Base-by-base conservation (phyloP, 768 basidiomycete species). In the Leccinellum rugosiceps region DNA sequence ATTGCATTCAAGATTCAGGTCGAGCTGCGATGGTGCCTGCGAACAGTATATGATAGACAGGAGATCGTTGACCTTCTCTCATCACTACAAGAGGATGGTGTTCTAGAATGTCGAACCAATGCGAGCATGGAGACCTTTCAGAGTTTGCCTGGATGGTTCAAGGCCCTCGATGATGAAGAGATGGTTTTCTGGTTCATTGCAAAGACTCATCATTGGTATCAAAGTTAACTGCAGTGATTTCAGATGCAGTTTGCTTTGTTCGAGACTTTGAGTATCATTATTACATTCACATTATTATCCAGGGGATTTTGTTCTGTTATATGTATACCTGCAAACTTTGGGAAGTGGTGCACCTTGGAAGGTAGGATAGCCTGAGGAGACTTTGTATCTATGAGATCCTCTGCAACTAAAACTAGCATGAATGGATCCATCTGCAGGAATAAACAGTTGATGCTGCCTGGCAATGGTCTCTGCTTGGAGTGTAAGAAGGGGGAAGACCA, bases 41-140 rank as follows among this genome's bases (percentile, higher is more conserved):
- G 84, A 59, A 75, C 81, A 15, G 83, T 87, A 21, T 92, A 91
- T 62, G 90, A 93, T 66, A 78, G 85, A 55, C 87, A 87, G 60
- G 91, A 92, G 66, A 74, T 88, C 25, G 72, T 77, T 49, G 90
- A 91, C n/a, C 58, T 87, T 21, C 65, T 90, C 47, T 71, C 73
- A 14, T 78, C 78, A 53, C 71, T 92, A 50, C 66, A 72, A 21
- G 78, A 78, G n/a, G 82, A 84, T 30, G 79, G 82, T 9, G 80
- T 76, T 56, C 55, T 88, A 28, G 71, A 71, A 45, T 61, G 60
- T 56, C 54, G 56, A 57, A 45, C 59, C 65, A 55, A 53, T 1
- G 28, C 51, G 26, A 46, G 48, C 28, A 17, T 57, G 54, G 57
- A 52, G 47, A 30, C n/a, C 8, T 31, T 59, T 28, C 62, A 48